Evolutionary conservation across 305 asterid species (phyloP), one percentile per base, ranked within the genome.

Genomic region (Fraxinus angustifolia): DNA sequence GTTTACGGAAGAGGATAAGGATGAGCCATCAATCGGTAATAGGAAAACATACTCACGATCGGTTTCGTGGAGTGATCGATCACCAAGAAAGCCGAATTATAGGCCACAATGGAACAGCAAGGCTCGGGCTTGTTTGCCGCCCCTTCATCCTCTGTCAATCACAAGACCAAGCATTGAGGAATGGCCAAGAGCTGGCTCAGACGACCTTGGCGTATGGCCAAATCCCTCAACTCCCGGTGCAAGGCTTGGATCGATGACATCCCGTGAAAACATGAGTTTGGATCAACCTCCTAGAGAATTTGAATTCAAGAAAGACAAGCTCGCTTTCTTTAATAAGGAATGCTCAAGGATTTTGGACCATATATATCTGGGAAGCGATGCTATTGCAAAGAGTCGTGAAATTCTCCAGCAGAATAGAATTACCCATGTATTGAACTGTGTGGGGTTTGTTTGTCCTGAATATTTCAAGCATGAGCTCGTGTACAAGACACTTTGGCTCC

Each of bases 361-460:
- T 80, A 77, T 95, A 58, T 95, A 90, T 84, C 87, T 95, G 78
- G 98, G 99, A 82, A 90, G 98, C 62, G 96, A 94, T 78, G 90
- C 90, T 0, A 82, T 94, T 73, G 99, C 99, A 34, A 94, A 91
- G 92, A 90, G 90, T 38, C 91, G 92, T 16, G 97, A 91, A 67
- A 78, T 88, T 75, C 97, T 94, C 71, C 90, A 85, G 14, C 86
- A 85, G 85, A 90, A 91, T 73, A 89, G 92, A 62, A 92, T 95
- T 36, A 95, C 99, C 48, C 98, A 96, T 80, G 99, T 96, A 84
- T 90, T 96, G 84, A 96, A 96, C 84, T 96, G 99, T 80, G 99
- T 92, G 75, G 98, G 99, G n/a, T 91, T 82, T 78, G 88, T 87
- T 56, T 92, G 97, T 86, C 97, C 97, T 0, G 97, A 96, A 58